Evolutionary conservation across 2,329 filamentous ascomycete species (phyloP), one percentile per base, ranked within the genome.

Genomic region (Aspergillus novoparasiticus): DNA sequence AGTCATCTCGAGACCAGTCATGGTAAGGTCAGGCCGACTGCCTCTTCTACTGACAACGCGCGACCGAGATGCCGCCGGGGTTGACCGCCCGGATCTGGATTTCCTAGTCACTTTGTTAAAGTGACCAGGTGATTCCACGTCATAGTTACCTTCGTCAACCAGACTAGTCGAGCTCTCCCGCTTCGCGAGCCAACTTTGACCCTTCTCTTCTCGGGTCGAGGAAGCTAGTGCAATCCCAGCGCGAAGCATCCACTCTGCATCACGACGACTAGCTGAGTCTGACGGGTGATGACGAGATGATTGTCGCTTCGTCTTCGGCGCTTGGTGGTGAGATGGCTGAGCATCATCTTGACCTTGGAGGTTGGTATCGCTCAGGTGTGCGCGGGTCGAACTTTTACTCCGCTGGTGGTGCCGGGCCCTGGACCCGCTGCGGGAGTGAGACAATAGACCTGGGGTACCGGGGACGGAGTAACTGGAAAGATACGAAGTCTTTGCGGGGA

Each of bases 131-230:
- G 68, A 64, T 10, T 66, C 58, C 60, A 74, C 67, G 9, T 78
- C 76, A 54, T 75, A 70, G 19, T 79, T 71, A 34, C 64, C 66
- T 19, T 82, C 75, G 2, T 76, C 72, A 11, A 82, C 80, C 3
- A 88, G 76, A 53, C 81, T 84, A 0, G 86, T 88, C 1, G 82
- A 84, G 64, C 82, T 86, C 65, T 85, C 83, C 30, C 85, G 79
- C 58, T 86, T 83, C 3, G 80, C 78, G 3, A 88, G 79, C 86
- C 86, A 89, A 60, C 83, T 83, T 70, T 88, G 86, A n/a, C 87
- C 87, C 68, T 89, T 88, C 62, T 83, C 82, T 68, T 89, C 86
- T 43, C 86, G 79, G 6, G 85, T 83, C 23, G 86, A 82, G 5
- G 84, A 83, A 2, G 86, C 83, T 6, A 88, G 83, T 0, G 83